Evolutionary conservation across 2,329 filamentous ascomycete genomes (phyloP).

Genomic region (Penicillium hesseltinei): DNA sequence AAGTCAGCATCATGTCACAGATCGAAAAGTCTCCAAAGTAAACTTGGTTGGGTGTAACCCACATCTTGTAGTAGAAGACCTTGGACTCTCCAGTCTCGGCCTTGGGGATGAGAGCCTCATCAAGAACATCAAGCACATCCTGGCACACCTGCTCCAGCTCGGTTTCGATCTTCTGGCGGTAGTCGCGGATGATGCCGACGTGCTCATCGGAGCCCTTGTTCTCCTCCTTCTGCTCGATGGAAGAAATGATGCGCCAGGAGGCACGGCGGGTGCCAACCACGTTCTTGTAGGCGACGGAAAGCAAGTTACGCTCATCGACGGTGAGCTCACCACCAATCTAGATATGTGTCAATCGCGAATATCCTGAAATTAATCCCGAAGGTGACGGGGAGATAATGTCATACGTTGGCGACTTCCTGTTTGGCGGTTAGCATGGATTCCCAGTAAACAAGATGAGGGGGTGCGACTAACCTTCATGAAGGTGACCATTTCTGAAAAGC

Average conservation of each 20-base stretch:
- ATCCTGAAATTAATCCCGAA: neutral
- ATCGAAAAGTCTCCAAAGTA: neutral
- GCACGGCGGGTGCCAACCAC: conserved; percentile 97
- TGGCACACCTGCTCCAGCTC: conserved; percentile 98
- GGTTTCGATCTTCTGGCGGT: conserved; percentile 96
- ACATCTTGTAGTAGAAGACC: conserved; percentile 99
- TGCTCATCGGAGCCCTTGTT: conserved; percentile 97
- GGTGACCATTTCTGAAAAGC: conserved; percentile 78
- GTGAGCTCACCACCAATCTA: conserved; percentile 66
- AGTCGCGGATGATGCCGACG: conserved; percentile 88
- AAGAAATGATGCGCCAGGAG: conserved; percentile 99
- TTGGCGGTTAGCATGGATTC: conserved; percentile 26
- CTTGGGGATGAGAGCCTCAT: conserved; percentile 90
- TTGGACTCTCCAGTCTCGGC: conserved; percentile 97
- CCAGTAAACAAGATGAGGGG: conserved; percentile 25
- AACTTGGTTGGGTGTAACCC: neutral
- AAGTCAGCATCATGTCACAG: conserved; percentile 74
- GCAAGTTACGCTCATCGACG: conserved; percentile 79
- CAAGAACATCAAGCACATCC: conserved; percentile 93
- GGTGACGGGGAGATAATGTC: conserved; percentile 22
- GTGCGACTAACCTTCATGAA: conserved; percentile 81
- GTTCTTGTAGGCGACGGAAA: conserved; percentile 99
- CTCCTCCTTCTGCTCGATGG: conserved; percentile 99
- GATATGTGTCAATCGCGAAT: conserved; percentile 20
- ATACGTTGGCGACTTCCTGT: conserved; percentile 91